A percentile compares a stretch with the other conserved stretches of the same genome.
Evolutionary conservation across 2,329 filamentous ascomycete genomes (phyloP).

Genomic region (Herpomyces periplanetae): DNA sequence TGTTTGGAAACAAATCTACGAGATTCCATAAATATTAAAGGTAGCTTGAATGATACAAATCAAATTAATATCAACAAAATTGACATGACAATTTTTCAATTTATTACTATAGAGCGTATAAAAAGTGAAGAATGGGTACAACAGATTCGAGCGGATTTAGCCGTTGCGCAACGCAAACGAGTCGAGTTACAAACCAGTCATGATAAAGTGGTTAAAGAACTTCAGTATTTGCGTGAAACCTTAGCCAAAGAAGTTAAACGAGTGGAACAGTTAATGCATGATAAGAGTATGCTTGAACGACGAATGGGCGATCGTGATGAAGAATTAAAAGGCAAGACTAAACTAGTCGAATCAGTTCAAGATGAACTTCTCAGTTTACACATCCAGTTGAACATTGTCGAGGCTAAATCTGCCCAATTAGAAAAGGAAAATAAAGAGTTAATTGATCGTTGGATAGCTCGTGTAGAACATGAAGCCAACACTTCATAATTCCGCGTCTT

Average conservation of each 20-base stretch:
- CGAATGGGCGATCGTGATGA: conserved; percentile 44
- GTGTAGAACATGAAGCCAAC: conserved; percentile 56
- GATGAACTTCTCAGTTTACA: conserved; percentile 68
- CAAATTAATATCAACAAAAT: too few relatives aligned
- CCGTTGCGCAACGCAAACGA: conserved; percentile 33
- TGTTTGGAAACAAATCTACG: too few relatives aligned
- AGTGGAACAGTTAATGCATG: conserved; percentile 19
- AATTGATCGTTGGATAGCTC: conserved; percentile 59
- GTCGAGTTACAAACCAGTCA: conserved; percentile 23
- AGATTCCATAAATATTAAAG: too few relatives aligned
- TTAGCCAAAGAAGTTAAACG: conserved; percentile 17
- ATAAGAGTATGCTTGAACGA: conserved; percentile 19
- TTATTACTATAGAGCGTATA: too few relatives aligned
- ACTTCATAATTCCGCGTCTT: too few relatives aligned
- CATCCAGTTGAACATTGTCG: conserved; percentile 50
- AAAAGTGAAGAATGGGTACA: conserved; percentile 5
- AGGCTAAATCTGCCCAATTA: conserved; percentile 29
- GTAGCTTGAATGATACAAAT: too few relatives aligned
- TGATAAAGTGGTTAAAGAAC: conserved; percentile 19
- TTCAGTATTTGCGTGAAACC: conserved; percentile 19
- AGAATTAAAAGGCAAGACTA: conserved; percentile 44
- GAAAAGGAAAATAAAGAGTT: conserved; percentile 55
- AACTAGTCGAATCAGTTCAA: conserved; percentile 49
- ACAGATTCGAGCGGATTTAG: conserved; percentile 22
- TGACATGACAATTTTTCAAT: too few relatives aligned